Conservation (phyloP, 2,329 filamentous ascomycete species). For the Aspergillus luchuensis region DNA sequence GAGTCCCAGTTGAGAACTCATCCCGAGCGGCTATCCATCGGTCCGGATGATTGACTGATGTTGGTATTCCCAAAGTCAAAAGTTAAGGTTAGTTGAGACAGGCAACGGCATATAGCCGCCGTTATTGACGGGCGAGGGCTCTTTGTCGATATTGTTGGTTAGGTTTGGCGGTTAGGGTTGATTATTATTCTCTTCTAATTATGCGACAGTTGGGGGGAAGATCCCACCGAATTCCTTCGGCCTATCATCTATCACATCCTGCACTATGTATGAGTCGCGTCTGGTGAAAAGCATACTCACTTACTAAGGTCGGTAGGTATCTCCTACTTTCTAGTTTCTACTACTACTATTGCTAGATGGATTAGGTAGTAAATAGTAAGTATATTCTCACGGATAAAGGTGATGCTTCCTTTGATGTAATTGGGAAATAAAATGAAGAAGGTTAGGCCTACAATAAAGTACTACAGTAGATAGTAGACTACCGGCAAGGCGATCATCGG, state of each 20-base stretch:
- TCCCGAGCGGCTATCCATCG: neutral
- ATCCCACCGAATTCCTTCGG: neutral
- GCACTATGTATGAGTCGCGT: constrained; percentile 6
- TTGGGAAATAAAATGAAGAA: too few relatives aligned
- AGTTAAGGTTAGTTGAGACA: neutral
- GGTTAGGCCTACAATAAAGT: too few relatives aligned
- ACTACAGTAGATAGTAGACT: too few relatives aligned
- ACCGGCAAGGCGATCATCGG: neutral
- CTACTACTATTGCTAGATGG: neutral
- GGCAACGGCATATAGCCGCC: constrained; percentile 1
- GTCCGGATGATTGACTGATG: neutral
- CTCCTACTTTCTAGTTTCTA: neutral
- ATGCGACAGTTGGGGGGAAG: neutral
- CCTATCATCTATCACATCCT: neutral
- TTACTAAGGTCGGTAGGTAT: too few relatives aligned
- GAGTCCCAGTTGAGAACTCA: neutral
- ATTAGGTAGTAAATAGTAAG: neutral
- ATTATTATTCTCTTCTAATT: neutral
- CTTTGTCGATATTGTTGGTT: constrained; percentile 2
- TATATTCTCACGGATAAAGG: neutral
- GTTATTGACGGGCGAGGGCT: neutral
- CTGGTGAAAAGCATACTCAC: neutral
- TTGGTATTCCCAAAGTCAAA: neutral
- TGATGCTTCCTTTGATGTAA: too few relatives aligned
- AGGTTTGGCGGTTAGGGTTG: constrained; percentile 8